Percentiles rank a stretch among this genome's conserved stretches.
Conservation (phyloP, 2,329 filamentous ascomycete genomes). For the Dactylellina cionopaga region DNA sequence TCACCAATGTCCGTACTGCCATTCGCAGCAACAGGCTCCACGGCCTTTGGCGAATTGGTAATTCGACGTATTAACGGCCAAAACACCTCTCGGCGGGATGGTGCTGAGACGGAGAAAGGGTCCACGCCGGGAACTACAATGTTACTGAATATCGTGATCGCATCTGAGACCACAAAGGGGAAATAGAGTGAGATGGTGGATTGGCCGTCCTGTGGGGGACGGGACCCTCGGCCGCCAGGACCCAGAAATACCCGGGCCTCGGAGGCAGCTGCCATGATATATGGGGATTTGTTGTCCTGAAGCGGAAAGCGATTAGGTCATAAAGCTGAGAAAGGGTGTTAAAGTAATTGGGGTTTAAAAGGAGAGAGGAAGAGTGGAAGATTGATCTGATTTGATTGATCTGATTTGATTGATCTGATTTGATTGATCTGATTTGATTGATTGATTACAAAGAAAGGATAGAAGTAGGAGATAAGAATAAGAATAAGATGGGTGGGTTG, state of each 20-base stretch:
- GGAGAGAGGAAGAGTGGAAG: too few relatives aligned
- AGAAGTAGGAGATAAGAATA: too few relatives aligned
- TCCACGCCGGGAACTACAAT: conserved; percentile 31
- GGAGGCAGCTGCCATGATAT: too few relatives aligned
- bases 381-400: too few relatives aligned
- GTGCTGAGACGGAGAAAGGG: conserved; percentile 34
- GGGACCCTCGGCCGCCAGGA: conserved; percentile 19
- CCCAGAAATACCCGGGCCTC: conserved; percentile 35
- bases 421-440: too few relatives aligned
- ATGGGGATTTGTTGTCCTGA: too few relatives aligned
- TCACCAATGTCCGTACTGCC: conserved; percentile 35
- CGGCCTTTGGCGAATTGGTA: conserved; percentile 35
- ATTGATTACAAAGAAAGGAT: too few relatives aligned
- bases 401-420: too few relatives aligned
- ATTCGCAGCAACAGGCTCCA: conserved; percentile 27
- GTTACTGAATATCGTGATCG: conserved; percentile 29
- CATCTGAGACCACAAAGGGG: conserved; percentile 39
- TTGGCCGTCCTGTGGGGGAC: not conserved
- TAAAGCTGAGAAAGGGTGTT: too few relatives aligned
- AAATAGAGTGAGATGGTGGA: conserved; percentile 33
- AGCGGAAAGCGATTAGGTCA: too few relatives aligned
- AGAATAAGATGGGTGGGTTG: too few relatives aligned
- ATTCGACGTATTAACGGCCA: conserved; percentile 40
- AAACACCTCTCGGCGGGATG: conserved; percentile 28
- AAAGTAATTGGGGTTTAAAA: too few relatives aligned